These are phyloP conservation scores for Mesostigma viride DNA, from an alignment of 139 green algal species.

Conservation along the genomic window DNA sequence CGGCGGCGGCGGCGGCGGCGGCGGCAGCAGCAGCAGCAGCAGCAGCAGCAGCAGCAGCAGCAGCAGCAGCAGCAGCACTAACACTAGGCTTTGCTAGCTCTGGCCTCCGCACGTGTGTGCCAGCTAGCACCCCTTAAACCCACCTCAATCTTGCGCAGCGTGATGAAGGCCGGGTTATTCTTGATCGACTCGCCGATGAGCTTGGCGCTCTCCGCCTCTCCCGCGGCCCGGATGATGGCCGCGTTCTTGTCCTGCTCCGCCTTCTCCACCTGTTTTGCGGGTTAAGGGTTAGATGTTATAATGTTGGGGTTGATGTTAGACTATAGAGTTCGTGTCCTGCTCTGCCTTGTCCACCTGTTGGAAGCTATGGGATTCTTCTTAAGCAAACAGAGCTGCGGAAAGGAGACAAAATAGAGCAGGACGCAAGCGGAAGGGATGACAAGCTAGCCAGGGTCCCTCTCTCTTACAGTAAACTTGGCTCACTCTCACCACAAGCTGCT, in stretches of 20 bases:
- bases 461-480: neutral
- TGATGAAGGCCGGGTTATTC: constrained; percentile 81
- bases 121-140: too few species aligned
- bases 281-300: too few species aligned
- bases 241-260: constrained; percentile 92
- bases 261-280: constrained; percentile 69
- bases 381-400: neutral
- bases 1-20: too few species aligned
- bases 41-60: too few species aligned
- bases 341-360: neutral
- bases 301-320: too few species aligned
- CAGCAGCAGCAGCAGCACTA: too few species aligned
- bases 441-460: neutral
- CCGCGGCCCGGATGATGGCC: constrained; percentile 76
- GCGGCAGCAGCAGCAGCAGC: too few species aligned
- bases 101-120: too few species aligned
- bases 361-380: neutral
- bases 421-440: neutral
- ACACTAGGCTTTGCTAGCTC: too few species aligned
- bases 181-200: constrained; percentile 88
- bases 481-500: neutral
- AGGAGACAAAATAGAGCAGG: neutral
- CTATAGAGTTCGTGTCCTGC: too few species aligned
- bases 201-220: constrained; percentile 78
- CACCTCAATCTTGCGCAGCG: constrained; percentile 82